Conservation (phyloP, 225 moss, liverwort and hornwort species). For the Anthoceros angustus region DNA sequence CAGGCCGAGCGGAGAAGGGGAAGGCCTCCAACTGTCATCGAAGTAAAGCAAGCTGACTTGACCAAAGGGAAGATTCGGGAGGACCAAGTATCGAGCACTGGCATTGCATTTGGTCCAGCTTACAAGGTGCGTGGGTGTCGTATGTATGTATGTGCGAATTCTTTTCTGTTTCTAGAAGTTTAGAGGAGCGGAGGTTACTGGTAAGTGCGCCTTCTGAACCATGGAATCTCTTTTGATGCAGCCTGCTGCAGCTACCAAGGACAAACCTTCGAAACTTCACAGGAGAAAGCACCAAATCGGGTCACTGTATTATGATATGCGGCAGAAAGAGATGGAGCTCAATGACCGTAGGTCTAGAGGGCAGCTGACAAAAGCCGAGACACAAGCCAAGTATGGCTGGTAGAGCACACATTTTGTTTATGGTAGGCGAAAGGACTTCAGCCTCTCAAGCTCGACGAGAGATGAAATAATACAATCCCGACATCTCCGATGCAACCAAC, state of each 20-base stretch:
- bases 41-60: conserved; percentile 92
- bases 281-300: conserved; percentile 97
- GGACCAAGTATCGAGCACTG: conserved; percentile 75
- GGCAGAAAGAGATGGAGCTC: conserved; percentile 83
- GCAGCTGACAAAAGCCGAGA: conserved; percentile 83
- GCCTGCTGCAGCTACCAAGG: conserved; percentile 68
- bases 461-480: no score
- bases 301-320: conserved; percentile 75
- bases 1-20: conserved; percentile 76
- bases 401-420: conserved; percentile 12
- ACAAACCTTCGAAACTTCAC: conserved; percentile 77
- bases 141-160: neutral
- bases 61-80: conserved; percentile 67
- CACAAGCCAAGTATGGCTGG: conserved; percentile 98
- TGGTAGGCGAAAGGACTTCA: neutral
- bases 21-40: conserved; percentile 51
- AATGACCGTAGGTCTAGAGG: conserved; percentile 75
- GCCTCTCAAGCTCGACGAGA: neutral
- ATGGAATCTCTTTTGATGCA: conserved; percentile 14
- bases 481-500: no score
- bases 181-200: neutral
- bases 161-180: neutral
- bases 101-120: conserved; percentile 85
- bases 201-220: neutral
- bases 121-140: conserved; percentile 37